phyloP scores from a whole-genome alignment of 257 asterid genomes.

The Solanum appendiculatum region DNA sequence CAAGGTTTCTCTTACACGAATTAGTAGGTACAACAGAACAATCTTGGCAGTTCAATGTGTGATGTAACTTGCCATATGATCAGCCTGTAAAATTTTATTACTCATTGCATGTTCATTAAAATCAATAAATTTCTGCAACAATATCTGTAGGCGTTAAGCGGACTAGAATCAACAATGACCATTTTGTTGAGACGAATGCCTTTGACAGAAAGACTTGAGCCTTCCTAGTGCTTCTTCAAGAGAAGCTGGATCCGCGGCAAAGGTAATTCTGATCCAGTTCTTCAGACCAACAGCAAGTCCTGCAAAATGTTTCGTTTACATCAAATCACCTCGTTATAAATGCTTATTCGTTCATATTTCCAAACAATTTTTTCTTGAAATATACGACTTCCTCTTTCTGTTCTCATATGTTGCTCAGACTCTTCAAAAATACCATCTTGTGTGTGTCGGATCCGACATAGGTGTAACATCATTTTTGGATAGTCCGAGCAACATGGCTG shows the following conservation, averaged over 20 bases:
- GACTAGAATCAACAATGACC: background rate
- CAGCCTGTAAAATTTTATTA: background rate
- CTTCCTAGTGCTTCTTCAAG: conserved; percentile 27
- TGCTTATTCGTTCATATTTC: background rate
- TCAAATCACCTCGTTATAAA: background rate
- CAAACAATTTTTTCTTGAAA: background rate
- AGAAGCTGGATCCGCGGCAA: conserved; percentile 52
- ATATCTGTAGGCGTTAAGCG: background rate
- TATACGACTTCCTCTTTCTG: background rate
- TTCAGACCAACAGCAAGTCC: conserved; percentile 73
- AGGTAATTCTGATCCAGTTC: conserved; percentile 68
- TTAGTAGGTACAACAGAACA: background rate
- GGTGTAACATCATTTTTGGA: background rate
- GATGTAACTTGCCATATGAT: background rate
- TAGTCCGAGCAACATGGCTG: background rate
- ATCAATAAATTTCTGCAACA: background rate
- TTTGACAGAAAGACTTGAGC: conserved; percentile 46
- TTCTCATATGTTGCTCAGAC: background rate
- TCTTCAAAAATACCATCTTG: background rate
- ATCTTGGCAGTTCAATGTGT: background rate
- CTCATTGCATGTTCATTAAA: background rate
- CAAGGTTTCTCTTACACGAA: background rate
- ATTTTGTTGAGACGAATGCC: conserved; percentile 31
- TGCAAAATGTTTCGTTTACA: conserved; percentile 12
- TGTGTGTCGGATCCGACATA: background rate